phyloP scores from a whole-genome alignment of 140 eudicot genomes.

The Eryngium alpinum region DNA sequence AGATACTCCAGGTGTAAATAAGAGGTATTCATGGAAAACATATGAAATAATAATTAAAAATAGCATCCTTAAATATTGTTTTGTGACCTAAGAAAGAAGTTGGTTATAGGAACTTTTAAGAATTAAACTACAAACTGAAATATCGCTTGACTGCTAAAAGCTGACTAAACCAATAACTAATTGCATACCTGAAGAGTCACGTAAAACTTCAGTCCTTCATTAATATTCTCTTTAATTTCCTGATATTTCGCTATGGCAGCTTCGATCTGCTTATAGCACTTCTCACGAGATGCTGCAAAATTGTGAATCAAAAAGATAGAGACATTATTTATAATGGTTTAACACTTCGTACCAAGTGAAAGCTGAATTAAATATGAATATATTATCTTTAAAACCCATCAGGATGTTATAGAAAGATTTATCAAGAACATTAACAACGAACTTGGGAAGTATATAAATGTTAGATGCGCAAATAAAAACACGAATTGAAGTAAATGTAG shows the following conservation, averaged over 20 bases:
- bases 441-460: background rate
- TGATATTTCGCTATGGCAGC: conserved; percentile 87
- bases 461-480: too few species aligned
- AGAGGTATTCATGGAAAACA: background rate
- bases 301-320: background rate
- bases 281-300: conserved; percentile 74
- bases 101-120: background rate
- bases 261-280: conserved; percentile 78
- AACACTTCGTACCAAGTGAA: background rate
- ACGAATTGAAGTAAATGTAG: background rate
- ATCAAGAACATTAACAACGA: background rate
- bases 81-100: background rate
- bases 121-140: too few species aligned
- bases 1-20: background rate
- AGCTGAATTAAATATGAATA: background rate
- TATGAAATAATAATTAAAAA: background rate
- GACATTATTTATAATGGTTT: background rate
- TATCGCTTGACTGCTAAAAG: background rate
- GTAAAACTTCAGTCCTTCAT: conserved; percentile 93
- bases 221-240: conserved; percentile 85
- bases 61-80: background rate
- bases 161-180: too few species aligned
- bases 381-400: background rate
- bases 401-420: background rate
- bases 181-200: conserved; percentile 85